phyloP scores from a whole-genome alignment of 768 basidiomycete species.

The Pholiota molesta region DNA sequence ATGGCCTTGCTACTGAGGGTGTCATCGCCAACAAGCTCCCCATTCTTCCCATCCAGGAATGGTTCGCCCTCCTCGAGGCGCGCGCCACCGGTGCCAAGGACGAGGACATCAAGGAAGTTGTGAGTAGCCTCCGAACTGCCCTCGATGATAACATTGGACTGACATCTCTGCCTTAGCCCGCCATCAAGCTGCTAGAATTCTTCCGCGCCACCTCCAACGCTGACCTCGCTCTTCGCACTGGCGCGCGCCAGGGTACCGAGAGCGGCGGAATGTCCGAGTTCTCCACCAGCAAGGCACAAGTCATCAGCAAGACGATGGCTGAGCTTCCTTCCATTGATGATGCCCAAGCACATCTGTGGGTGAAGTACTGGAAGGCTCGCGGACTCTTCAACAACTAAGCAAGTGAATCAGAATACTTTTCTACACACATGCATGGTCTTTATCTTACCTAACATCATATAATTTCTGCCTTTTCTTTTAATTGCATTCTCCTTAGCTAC shows the following conservation, averaged over 20 bases:
- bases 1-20: constrained; percentile 15
- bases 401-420: background rate
- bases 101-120: constrained; percentile 13
- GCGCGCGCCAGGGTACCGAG: background rate
- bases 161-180: constrained; percentile 27
- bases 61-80: constrained; percentile 19
- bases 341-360: constrained; percentile 1
- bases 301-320: constrained; percentile 7
- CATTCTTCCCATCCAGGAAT: constrained; percentile 18
- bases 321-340: constrained; percentile 3
- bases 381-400: constrained; percentile 4
- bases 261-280: constrained; percentile 8
- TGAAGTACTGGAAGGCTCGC: constrained; percentile 3
- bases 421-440: background rate
- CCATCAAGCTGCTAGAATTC: constrained; percentile 35
- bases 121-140: constrained; percentile 1
- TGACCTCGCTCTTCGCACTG: constrained; percentile 1
- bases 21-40: constrained; percentile 2
- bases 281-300: constrained; percentile 1
- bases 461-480: no score
- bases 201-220: constrained; percentile 19
- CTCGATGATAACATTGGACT: background rate
- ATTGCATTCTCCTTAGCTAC: no score
- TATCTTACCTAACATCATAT: no score
- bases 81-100: constrained; percentile 1